Base-by-base conservation (phyloP, 1,139 yeast species). In the Yamadazyma pseudoaaseri region DNA sequence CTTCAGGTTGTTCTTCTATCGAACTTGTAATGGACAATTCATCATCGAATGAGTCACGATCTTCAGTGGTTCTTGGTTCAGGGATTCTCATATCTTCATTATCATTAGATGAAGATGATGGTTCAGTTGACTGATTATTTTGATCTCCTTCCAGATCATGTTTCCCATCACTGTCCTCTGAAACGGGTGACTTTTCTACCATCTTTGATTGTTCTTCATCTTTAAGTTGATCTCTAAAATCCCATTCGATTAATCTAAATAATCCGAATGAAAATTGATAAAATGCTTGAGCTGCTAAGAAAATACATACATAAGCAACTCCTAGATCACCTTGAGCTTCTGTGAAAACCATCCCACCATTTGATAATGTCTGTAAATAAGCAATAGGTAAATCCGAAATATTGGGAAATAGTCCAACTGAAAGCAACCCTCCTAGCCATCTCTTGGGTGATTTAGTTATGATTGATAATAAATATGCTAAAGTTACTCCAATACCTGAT, bases 301-400 rank as follows among this genome's bases (percentile, higher is more conserved):
- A 86, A 29, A 90, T 81, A 54, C 90, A 82, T 14, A 86, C 82
- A 56, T 85, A 87, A 0, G 97, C 95, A 20, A 85, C 86, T 10
- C 97, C 97, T 47, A 76, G 74, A 38, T 77, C 74, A 20, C 87
- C 86, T 43, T 86, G 78, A 2, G 56, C 73, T 1, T 62, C 41
- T 0, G 77, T 59, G 47, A 90, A 82, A 5, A 70, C 55, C 2
- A 76, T 66, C 0, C 77, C 67, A 0, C 89, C 81, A n/a, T 74
- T 66, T 22, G 85, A 80, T 54, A 89, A 63, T 1, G 95, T 83
- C 49, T 86, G 95, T 26, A 89, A 69, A 48, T 87, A 87, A 0
- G 96, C 96, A 48, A 89, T 85, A 1, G 96, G 96, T 40, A 89
- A 66, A 60, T 89, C 96, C 7, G 92, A 79, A 31, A 85, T 81